Percentiles rank a stretch among this genome's conserved stretches.
Conservation (phyloP, 371 early-diverging fungal genomes). For the Mortierella sp. region DNA sequence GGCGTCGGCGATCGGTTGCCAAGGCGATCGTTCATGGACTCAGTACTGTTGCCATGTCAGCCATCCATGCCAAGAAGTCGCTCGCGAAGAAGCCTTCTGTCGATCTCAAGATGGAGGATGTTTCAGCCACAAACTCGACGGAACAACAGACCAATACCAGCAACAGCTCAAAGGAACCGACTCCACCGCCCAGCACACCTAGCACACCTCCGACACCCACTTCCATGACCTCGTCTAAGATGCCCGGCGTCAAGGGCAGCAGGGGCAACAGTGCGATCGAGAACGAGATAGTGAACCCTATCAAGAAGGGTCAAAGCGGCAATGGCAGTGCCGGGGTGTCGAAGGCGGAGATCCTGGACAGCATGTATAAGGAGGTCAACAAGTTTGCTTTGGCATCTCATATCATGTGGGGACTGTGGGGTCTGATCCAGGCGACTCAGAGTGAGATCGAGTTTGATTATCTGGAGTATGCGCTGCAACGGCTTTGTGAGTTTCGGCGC, state of each 20-base stretch:
- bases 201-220: background rate
- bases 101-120: constrained; percentile 21
- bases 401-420: constrained; percentile 89
- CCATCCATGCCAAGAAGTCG: constrained; percentile 24
- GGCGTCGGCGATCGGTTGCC: constrained; percentile 16
- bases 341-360: constrained; percentile 49
- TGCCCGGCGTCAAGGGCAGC: background rate
- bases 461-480: constrained; percentile 74
- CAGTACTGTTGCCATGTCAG: constrained; percentile 14
- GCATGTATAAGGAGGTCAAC: constrained; percentile 55
- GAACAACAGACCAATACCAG: background rate
- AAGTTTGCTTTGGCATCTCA: constrained; percentile 78
- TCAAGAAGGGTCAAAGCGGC: constrained; percentile 1
- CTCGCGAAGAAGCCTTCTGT: constrained; percentile 9
- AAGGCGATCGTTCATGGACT: constrained; percentile 27
- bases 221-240: background rate
- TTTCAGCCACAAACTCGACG: background rate
- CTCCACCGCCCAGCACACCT: background rate
- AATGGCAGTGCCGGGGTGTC: constrained; percentile 30
- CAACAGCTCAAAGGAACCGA: background rate
- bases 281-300: constrained; percentile 10
- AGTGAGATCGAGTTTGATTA: constrained; percentile 90
- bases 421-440: constrained; percentile 80
- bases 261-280: constrained; percentile 29
- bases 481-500: constrained; percentile 60